phyloP scores from a whole-genome alignment of 2,329 filamentous ascomycete species.

The Elsinoe ampelina region DNA sequence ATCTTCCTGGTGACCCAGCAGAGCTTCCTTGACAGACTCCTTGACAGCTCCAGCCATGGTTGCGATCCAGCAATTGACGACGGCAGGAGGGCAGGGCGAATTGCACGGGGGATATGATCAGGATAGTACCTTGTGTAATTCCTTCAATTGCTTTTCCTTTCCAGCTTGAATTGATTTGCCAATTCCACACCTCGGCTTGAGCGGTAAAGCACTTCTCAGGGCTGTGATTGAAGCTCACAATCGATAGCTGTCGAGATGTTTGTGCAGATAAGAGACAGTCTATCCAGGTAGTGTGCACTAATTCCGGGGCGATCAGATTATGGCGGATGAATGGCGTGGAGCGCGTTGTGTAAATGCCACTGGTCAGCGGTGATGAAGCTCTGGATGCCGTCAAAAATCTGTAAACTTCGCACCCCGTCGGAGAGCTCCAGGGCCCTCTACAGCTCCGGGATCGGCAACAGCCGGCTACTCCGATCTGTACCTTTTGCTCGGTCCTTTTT shows the following conservation, averaged over 20 bases:
- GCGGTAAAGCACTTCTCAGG: not conserved
- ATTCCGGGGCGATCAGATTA: too few species aligned
- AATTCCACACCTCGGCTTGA: not conserved
- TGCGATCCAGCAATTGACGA: slow-evolving; percentile 12
- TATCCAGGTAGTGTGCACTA: not conserved
- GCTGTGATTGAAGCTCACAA: too few species aligned
- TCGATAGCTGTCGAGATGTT: not conserved
- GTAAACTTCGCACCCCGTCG: slow-evolving; percentile 6
- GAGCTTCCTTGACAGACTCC: slow-evolving; percentile 51
- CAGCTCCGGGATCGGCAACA: not conserved
- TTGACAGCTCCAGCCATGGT: slow-evolving; percentile 49
- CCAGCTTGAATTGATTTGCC: not conserved
- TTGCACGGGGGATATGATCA: not conserved
- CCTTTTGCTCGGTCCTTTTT: not conserved
- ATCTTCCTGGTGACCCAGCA: slow-evolving; percentile 52
- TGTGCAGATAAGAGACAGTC: not conserved
- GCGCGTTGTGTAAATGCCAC: not conserved
- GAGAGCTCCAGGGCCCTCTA: not conserved
- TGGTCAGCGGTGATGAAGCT: not conserved
- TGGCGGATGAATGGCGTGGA: not conserved
- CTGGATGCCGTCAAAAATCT: slow-evolving; percentile 3
- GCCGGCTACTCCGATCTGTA: not conserved
- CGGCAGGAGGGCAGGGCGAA: not conserved
- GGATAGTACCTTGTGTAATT: not conserved
- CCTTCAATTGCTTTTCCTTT: not conserved